These are phyloP conservation scores for Chalaropsis thielavioides DNA, from an alignment of 2,329 filamentous ascomycete species.

Conservation along the genomic window DNA sequence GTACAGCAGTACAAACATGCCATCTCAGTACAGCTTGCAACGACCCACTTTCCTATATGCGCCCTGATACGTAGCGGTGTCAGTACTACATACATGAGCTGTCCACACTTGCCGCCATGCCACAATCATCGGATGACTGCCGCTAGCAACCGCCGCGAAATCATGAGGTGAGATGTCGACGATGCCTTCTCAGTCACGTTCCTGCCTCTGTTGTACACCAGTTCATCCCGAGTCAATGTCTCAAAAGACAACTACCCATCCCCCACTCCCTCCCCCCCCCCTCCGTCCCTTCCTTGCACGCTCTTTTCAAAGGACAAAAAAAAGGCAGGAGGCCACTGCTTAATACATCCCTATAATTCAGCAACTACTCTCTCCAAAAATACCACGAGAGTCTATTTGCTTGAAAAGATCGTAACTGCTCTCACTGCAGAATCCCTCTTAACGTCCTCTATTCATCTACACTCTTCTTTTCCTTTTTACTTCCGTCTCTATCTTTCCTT, in stretches of 20 bases:
- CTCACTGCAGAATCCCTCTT: neutral
- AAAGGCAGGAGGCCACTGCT: neutral
- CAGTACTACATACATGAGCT: too few relatives aligned
- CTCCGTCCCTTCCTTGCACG: neutral
- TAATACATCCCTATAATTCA: neutral
- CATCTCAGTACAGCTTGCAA: too few relatives aligned
- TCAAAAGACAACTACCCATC: neutral
- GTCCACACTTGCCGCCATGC: neutral
- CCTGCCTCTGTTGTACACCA: neutral
- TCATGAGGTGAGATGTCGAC: neutral
- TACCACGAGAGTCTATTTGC: neutral
- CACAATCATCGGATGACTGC: slow-evolving; percentile 2
- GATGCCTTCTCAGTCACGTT: neutral
- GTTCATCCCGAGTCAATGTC: slow-evolving; percentile 4
- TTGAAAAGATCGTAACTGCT: neutral
- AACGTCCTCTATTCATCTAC: neutral
- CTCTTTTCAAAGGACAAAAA: neutral
- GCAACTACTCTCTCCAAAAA: neutral
- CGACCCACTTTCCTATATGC: too few relatives aligned
- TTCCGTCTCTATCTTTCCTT: neutral
- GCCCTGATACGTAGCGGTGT: too few relatives aligned
- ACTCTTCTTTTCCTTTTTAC: neutral
- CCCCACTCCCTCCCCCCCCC: neutral
- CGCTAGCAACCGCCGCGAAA: neutral
- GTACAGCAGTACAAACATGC: too few relatives aligned